Percentiles rank a stretch among this genome's conserved stretches.
These are phyloP conservation scores for Dioszegia crocea DNA, from an alignment of 768 basidiomycete genomes.

Conservation along the genomic window DNA sequence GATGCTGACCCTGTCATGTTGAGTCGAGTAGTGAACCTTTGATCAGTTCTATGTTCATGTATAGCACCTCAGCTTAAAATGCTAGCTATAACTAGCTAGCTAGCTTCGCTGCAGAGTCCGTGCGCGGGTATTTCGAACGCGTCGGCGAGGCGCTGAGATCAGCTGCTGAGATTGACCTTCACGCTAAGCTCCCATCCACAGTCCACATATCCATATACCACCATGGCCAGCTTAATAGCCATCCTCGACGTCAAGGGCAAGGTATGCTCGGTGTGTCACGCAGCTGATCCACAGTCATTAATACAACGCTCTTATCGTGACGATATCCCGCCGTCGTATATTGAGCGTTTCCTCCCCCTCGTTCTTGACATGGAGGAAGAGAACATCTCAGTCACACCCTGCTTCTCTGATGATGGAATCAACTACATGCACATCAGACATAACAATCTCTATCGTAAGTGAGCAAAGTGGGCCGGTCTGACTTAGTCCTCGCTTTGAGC, in stretches of 20 bases:
- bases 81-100: too few species aligned
- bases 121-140: too few species aligned
- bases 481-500: conserved; percentile 91
- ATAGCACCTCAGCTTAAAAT: too few species aligned
- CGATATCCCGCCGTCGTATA: conserved; percentile 80
- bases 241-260: conserved; percentile 99
- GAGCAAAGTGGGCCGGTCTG: too few species aligned
- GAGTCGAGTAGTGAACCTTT: too few species aligned
- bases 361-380: conserved; percentile 96
- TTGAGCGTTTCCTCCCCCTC: conserved; percentile 90
- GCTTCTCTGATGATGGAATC: conserved; percentile 88
- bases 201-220: conserved; percentile 16
- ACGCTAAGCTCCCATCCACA: too few species aligned
- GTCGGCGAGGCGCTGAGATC: too few species aligned
- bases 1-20: too few species aligned
- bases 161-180: too few species aligned
- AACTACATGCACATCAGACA: conserved; percentile 99
- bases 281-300: conserved; percentile 59
- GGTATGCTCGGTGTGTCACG: conserved; percentile 19
- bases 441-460: conserved; percentile 91
- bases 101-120: too few species aligned
- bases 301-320: conserved; percentile 96
- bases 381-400: conserved; percentile 89
- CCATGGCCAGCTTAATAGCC: conserved; percentile 57
- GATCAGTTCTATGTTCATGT: too few species aligned